Evolutionary conservation across 2,329 filamentous ascomycete species (phyloP).

Genomic region (Botryotinia globosa): DNA sequence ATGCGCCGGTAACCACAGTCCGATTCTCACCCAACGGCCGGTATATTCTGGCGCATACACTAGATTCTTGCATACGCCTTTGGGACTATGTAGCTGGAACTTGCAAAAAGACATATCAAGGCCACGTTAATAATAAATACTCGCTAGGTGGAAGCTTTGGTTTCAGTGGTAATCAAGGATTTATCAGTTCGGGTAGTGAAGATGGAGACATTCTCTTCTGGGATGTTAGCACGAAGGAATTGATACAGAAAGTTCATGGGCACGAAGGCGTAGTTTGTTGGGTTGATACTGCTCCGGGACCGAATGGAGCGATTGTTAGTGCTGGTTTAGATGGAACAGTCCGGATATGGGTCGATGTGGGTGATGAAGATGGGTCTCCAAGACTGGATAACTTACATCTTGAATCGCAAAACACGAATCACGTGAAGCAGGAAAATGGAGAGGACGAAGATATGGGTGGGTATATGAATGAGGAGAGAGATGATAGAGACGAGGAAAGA

Average conservation of each 20-base stretch:
- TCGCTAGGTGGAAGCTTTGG: slow-evolving; percentile 86
- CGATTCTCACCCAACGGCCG: slow-evolving; percentile 93
- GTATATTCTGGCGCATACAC: slow-evolving; percentile 85
- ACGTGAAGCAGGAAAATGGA: slow-evolving; percentile 22
- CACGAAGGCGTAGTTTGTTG: slow-evolving; percentile 61
- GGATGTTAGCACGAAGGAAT: slow-evolving; percentile 83
- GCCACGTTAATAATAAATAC: slow-evolving; percentile 79
- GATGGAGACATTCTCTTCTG: slow-evolving; percentile 83
- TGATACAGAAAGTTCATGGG: slow-evolving; percentile 66
- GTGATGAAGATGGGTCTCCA: slow-evolving; percentile 27
- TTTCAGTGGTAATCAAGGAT: slow-evolving; percentile 54
- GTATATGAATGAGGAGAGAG: slow-evolving; percentile 18
- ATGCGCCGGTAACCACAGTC: slow-evolving; percentile 83
- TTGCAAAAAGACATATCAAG: slow-evolving; percentile 96
- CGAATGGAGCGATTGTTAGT: slow-evolving; percentile 53
- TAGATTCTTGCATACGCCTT: slow-evolving; percentile 84
- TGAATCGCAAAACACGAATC: slow-evolving; percentile 13
- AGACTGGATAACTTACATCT: slow-evolving; percentile 26
- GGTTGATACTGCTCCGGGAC: slow-evolving; percentile 59
- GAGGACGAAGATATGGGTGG: slow-evolving; percentile 22
- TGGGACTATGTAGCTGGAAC: slow-evolving; percentile 94
- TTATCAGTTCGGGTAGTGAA: slow-evolving; percentile 82
- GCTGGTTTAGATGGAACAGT: slow-evolving; percentile 61
- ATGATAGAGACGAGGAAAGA: slow-evolving; percentile 21
- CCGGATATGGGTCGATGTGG: slow-evolving; percentile 55